Percentiles rank a stretch among this genome's conserved stretches.
Conservation (phyloP, 2,329 filamentous ascomycete genomes). For the Aspergillus quadrilineatus region DNA sequence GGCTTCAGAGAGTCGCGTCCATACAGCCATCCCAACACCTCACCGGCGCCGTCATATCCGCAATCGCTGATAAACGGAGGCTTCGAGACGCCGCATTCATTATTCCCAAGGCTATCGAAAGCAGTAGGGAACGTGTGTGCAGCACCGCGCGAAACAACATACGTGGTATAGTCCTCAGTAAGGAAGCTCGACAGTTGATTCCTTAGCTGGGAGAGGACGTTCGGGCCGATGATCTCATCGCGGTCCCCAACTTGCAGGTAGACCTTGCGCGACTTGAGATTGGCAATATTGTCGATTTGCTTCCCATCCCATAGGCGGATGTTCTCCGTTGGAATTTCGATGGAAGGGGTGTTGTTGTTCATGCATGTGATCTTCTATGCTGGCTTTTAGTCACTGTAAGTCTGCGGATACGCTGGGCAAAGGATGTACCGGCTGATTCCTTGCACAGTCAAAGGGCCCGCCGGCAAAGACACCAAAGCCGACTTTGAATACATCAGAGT, state of each 20-base stretch:
- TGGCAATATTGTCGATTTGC: constrained; percentile 13
- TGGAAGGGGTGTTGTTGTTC: constrained; percentile 19
- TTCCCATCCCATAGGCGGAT: constrained; percentile 21
- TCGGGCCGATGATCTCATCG: constrained; percentile 17
- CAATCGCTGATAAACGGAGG: constrained; percentile 21
- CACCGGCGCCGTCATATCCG: constrained; percentile 21
- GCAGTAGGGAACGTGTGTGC: constrained; percentile 20
- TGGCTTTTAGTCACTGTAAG: background rate
- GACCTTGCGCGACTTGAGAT: constrained; percentile 13
- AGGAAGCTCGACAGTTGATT: background rate
- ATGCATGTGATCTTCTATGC: constrained; percentile 18
- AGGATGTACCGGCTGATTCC: constrained; percentile 6
- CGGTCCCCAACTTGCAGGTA: constrained; percentile 16
- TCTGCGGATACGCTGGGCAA: background rate
- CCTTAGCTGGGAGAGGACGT: constrained; percentile 13
- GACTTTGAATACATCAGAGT: constrained; percentile 15
- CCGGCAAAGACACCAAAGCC: constrained; percentile 22
- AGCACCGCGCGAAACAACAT: constrained; percentile 13
- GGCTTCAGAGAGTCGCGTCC: constrained; percentile 9
- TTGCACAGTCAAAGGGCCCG: constrained; percentile 20
- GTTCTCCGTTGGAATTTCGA: constrained; percentile 16
- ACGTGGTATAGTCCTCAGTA: background rate
- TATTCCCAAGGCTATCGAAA: constrained; percentile 18
- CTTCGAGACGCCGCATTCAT: constrained; percentile 8
- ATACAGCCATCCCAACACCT: constrained; percentile 18